Evolutionary conservation across 169 alveolate genomes (phyloP), one percentile per base, ranked within the genome.

Genomic region (Plasmodium sp.): DNA sequence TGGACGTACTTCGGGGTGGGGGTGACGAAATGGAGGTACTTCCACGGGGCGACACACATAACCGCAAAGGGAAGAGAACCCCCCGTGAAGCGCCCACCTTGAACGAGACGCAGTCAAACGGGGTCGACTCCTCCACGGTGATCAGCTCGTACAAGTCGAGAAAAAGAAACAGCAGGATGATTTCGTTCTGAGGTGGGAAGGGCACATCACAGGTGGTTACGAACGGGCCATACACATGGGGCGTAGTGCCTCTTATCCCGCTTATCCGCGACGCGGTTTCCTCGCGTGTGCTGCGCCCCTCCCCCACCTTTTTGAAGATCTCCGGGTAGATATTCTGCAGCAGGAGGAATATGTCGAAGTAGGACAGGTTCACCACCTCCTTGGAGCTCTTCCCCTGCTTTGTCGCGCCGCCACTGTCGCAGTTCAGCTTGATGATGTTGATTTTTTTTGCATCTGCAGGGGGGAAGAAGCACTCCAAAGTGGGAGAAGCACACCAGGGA

Each of bases 251-350:
- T n/a, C 58, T 48, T 48, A 10, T 48, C 12, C 58, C 2, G 62
- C 14, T 51, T 14, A 51, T 51, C 62, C 5, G 22, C 16, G 62
- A 51, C 27, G 22, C 1, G 3, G 18, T 51, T 3, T 14, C 62
- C 22, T 3, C 18, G 62, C 4, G 62, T 14, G 1, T 3, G 62
- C 14, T 1, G 18, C n/a, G 12, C 62, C 45, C 4, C 1, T 3
- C 6, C 3, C 41, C 72, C 45, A 88, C 94, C 88, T 79, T 88
- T 88, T 88, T 88, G 41, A 88, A 88, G 1, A 45, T 79, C 31
- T 88, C 94, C 7, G 94, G 94, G 34, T 88, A 88, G 5, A 88
- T 88, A 62, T 88, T 88, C 39, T 88, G 84, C 18, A 88, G 41
- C 6, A 88, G 33, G 14, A 88, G 83, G 73, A 88, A 88, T 43